Evolutionary conservation across 2,329 filamentous ascomycete species (phyloP).

Genomic region (Aureobasidium sp.): DNA sequence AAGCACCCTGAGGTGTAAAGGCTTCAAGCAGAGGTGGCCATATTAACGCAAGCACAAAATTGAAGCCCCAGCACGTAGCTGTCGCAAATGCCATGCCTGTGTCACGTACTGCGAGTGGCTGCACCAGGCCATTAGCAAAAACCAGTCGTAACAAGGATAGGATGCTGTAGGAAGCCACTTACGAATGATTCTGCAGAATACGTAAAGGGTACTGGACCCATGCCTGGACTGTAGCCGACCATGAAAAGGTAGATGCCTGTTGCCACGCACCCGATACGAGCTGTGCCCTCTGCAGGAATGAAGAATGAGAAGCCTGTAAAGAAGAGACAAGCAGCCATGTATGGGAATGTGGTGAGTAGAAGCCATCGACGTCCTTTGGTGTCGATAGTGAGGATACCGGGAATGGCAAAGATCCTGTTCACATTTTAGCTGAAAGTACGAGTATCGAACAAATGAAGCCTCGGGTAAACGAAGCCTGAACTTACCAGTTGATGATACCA

Average conservation of each 20-base stretch:
- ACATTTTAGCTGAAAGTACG: no score
- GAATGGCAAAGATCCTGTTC: conserved; percentile 27
- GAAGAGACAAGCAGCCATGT: conserved; percentile 39
- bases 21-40: conserved; percentile 41
- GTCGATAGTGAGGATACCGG: conserved; percentile 34
- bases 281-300: conserved; percentile 12
- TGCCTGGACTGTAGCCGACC: conserved; percentile 41
- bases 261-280: conserved; percentile 30
- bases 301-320: conserved; percentile 42
- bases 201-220: conserved; percentile 35
- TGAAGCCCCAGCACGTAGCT: conserved; percentile 42
- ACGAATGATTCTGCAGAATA: conserved; percentile 32
- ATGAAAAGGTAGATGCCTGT: conserved; percentile 36
- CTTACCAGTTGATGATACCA: conserved; percentile 24
- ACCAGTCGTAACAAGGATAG: no score
- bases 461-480: no score
- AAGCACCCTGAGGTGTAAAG: conserved; percentile 42
- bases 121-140: no score
- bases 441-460: no score
- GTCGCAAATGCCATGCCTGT: conserved; percentile 38
- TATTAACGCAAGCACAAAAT: conserved; percentile 35
- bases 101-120: conserved; percentile 37
- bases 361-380: conserved; percentile 36
- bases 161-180: no score
- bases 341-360: conserved; percentile 35